phyloP scores from a whole-genome alignment of 192 early-diverging fungal genomes.

The Geranomyces michiganensis region DNA sequence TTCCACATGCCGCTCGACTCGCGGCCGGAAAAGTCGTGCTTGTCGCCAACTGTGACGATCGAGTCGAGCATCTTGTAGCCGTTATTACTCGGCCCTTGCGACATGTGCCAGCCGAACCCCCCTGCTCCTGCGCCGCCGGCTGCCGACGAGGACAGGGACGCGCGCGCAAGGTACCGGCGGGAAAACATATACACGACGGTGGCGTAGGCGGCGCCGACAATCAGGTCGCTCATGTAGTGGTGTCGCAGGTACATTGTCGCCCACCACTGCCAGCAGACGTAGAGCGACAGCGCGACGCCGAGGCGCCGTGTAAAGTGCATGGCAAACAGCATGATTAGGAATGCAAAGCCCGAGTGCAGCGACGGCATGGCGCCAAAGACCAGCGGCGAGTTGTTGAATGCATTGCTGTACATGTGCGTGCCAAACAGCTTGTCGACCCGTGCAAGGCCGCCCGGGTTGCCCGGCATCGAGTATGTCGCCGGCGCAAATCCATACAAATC shows the following conservation, averaged over 20 bases:
- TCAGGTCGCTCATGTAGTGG: slow-evolving; percentile 74
- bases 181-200: slow-evolving; percentile 48
- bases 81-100: not conserved
- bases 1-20: slow-evolving; percentile 18
- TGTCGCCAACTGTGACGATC: slow-evolving; percentile 7
- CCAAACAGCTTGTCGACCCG: slow-evolving; percentile 71
- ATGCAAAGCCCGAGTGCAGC: slow-evolving; percentile 72
- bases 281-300: slow-evolving; percentile 43
- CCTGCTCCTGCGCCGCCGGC: too few relatives aligned
- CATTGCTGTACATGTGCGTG: slow-evolving; percentile 60
- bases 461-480: slow-evolving; percentile 68
- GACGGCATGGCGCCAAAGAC: slow-evolving; percentile 80
- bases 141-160: not conserved
- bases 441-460: slow-evolving; percentile 68
- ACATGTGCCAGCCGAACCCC: not conserved
- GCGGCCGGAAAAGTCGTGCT: not conserved
- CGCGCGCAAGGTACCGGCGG: slow-evolving; percentile 26
- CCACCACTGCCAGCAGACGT: slow-evolving; percentile 79
- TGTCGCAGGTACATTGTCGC: slow-evolving; percentile 77
- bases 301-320: slow-evolving; percentile 29
- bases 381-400: slow-evolving; percentile 69
- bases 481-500: slow-evolving; percentile 58
- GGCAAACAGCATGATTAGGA: slow-evolving; percentile 62
- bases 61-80: slow-evolving; percentile 31
- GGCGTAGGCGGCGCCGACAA: slow-evolving; percentile 69